phyloP scores from a whole-genome alignment of 2,329 filamentous ascomycete species.

The Fusarium beomiforme region DNA sequence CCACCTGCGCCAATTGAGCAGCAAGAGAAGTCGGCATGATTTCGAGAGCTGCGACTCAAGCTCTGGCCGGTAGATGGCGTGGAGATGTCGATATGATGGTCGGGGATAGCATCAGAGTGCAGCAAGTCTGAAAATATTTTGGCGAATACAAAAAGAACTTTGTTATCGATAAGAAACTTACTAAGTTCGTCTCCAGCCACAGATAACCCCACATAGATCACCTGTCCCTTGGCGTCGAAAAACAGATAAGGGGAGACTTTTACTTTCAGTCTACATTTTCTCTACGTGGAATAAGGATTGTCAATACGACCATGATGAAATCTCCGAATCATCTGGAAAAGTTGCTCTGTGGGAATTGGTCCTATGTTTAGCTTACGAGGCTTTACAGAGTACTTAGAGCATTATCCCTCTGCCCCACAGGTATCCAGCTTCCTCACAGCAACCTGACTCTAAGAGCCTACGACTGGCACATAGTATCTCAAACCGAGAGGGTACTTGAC shows the following conservation, averaged over 20 bases:
- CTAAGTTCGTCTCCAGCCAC: not conserved
- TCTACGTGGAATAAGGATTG: too few relatives aligned
- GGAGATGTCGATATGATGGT: slow-evolving; percentile 32
- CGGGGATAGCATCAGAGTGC: slow-evolving; percentile 36
- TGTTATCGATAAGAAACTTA: slow-evolving; percentile 47
- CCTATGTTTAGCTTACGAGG: too few relatives aligned
- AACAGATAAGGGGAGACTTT: not conserved
- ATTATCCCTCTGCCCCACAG: too few relatives aligned
- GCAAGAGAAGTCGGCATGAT: slow-evolving; percentile 86
- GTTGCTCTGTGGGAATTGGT: not conserved
- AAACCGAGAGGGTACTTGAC: too few relatives aligned
- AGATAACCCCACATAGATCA: not conserved
- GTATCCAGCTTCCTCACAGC: too few relatives aligned
- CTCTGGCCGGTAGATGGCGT: slow-evolving; percentile 37
- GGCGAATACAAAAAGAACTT: slow-evolving; percentile 34
- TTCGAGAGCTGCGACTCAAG: slow-evolving; percentile 39
- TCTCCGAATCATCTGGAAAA: too few relatives aligned
- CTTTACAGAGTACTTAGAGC: too few relatives aligned
- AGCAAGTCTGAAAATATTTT: slow-evolving; percentile 46
- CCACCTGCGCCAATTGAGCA: slow-evolving; percentile 92
- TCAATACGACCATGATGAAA: not conserved
- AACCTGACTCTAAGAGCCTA: too few relatives aligned
- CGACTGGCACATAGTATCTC: too few relatives aligned
- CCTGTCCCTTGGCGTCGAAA: too few relatives aligned
- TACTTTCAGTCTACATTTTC: not conserved